Conservation (phyloP, 163 green algal genomes). For the Volvox carteri region DNA sequence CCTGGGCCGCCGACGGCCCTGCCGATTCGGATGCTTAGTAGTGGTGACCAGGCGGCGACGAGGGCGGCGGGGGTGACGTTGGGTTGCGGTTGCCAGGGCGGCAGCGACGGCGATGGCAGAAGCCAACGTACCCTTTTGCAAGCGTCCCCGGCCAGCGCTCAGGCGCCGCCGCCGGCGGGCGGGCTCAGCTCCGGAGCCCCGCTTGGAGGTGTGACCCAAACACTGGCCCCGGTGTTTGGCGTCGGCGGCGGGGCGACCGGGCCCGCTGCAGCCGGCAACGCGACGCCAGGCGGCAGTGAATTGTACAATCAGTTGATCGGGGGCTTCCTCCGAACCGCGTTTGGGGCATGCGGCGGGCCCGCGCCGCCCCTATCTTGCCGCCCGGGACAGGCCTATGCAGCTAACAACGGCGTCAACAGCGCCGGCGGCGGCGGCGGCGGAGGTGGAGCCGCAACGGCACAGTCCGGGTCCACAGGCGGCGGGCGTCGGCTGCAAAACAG, state of each 20-base stretch:
- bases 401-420: neutral
- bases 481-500: neutral
- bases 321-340: neutral
- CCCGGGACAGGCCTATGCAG: neutral
- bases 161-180: too few species aligned
- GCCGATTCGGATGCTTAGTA: too few species aligned
- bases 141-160: too few species aligned
- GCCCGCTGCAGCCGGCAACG: too few species aligned
- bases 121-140: too few species aligned
- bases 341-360: neutral
- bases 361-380: conserved; percentile 12
- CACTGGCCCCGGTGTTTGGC: neutral
- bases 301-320: conserved; percentile 6
- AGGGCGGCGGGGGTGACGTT: too few species aligned
- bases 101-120: too few species aligned
- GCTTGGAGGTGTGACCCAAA: neutral
- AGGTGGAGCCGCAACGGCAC: neutral
- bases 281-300: neutral
- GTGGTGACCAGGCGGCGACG: too few species aligned
- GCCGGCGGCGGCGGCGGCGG: neutral
- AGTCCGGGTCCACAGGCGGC: neutral
- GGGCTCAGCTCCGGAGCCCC: too few species aligned
- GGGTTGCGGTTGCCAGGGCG: too few species aligned
- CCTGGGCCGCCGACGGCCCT: too few species aligned
- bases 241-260: too few species aligned